Base-by-base conservation (phyloP, 352 stramenopile genomes). In the Globisporangium cederbergense region DNA sequence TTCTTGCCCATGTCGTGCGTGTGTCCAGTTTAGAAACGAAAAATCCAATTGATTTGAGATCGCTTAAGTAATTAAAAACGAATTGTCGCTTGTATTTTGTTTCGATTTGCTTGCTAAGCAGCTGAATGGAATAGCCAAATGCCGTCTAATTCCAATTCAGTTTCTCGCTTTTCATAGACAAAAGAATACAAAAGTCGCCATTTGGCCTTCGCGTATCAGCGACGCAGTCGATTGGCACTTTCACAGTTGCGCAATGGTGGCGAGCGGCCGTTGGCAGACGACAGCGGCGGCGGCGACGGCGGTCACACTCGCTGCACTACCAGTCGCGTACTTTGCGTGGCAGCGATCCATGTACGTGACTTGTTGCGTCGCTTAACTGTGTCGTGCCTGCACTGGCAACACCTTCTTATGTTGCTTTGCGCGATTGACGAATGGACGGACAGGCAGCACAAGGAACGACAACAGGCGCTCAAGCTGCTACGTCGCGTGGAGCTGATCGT, bases 401-500 rank as follows among this genome's bases (percentile, higher is more conserved):
- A 28, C 14, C 8, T 1, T 4, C 51, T 56, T 5, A 57, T 4
- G 16, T 57, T 42, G 34, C 34, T 57, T 16, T 56, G 14, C 22
- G 43, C 16, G 2, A 13, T 40, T 28, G 50, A 54, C 38, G 36
- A 18, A 42, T 46, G 11, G 8, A 58, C 36, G 30, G 16, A 28
- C 56, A 87, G 78, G 8, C 69, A 79, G 49, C 53, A 64, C 1
- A 51, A 65, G 5, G 72, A 88, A 47, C 79, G 76, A 16, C 64
- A 70, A 14, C 56, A 91, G 22, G 72, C 81, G 0, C 72, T 90
- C 22, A 86, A 89, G 58, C 72, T 94, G 30, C 68, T 95, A 66
- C 70, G 62, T 13, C 88, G 89, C 60, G 83, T 95, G 40, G 81
- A 95, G 36, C 67, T 83, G 4, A 86, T 95, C 66, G 79, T 86